phyloP scores from a whole-genome alignment of 75 land plant species.

The Azolla pinnata region DNA sequence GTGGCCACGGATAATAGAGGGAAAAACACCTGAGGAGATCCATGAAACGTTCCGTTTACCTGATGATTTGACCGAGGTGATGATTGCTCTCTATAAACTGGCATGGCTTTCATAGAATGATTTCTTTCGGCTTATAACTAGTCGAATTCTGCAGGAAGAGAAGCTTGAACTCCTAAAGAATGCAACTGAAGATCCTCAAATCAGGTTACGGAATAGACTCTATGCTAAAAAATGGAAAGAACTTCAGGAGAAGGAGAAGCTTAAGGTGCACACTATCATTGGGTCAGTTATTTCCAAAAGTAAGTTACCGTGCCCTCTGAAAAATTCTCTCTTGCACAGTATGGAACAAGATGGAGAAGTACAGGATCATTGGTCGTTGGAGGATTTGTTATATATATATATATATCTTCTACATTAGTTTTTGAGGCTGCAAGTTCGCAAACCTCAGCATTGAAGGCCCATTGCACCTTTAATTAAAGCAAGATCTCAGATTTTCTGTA shows the following conservation, averaged over 20 bases:
- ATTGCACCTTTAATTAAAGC: no score
- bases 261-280: constrained; percentile 42
- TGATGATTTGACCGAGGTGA: constrained; percentile 93
- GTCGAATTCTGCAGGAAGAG: constrained; percentile 48
- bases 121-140: background rate
- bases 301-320: background rate
- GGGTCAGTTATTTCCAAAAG: background rate
- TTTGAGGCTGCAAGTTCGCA: no score
- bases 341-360: constrained; percentile 4
- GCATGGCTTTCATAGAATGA: background rate
- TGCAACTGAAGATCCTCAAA: constrained; percentile 82
- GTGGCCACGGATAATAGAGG: constrained; percentile 97
- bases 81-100: background rate
- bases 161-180: constrained; percentile 88
- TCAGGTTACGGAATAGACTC: constrained; percentile 71
- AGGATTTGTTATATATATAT: no score
- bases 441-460: no score
- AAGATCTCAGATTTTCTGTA: no score
- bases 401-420: no score
- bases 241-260: constrained; percentile 67
- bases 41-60: constrained; percentile 28
- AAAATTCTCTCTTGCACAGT: background rate
- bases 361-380: constrained; percentile 31
- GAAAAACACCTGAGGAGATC: constrained; percentile 19
- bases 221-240: constrained; percentile 95